These are phyloP conservation scores for Pelargonium nanum DNA, from an alignment of 345 rosid genomes.

Conservation along the genomic window DNA sequence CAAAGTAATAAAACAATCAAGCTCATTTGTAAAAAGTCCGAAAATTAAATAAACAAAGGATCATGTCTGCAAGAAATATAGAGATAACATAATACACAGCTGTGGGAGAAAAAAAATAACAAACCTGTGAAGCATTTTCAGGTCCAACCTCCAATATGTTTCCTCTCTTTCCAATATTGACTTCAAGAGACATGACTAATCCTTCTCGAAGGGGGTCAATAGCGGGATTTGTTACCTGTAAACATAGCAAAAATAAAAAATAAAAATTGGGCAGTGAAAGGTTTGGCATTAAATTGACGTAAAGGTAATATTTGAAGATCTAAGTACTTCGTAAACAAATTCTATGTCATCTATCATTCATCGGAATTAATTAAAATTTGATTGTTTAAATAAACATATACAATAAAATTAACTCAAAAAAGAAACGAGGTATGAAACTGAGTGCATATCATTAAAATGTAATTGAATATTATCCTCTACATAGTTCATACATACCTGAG, in stretches of 20 bases:
- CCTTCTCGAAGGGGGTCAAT: constrained; percentile 98
- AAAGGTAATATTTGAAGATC: not conserved
- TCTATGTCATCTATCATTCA: not conserved
- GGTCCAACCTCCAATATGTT: constrained; percentile 90
- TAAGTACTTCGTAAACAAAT: not conserved
- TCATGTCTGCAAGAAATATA: constrained; percentile 1
- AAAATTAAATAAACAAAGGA: not conserved
- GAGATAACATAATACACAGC: not conserved
- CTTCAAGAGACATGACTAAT: constrained; percentile 95
- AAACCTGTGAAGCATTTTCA: constrained; percentile 90
- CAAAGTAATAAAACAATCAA: constrained; percentile 9
- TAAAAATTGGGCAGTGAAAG: constrained; percentile 7
- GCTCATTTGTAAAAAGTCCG: not conserved
- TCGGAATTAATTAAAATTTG: too few species aligned
- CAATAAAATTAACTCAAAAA: not conserved
- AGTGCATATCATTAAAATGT: not conserved
- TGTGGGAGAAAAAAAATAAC: constrained; percentile 5
- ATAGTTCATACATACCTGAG: constrained; percentile 51
- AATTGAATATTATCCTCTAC: not conserved
- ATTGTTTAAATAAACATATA: not conserved
- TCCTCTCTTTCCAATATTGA: constrained; percentile 86
- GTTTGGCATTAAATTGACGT: not conserved
- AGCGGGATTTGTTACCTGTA: constrained; percentile 96
- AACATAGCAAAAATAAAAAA: constrained; percentile 6
- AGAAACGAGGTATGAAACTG: not conserved